A percentile compares a stretch with the other conserved stretches of the same genome.
Evolutionary conservation across 208 protist species (phyloP).

Genomic region (Naegleria fowleri): DNA sequence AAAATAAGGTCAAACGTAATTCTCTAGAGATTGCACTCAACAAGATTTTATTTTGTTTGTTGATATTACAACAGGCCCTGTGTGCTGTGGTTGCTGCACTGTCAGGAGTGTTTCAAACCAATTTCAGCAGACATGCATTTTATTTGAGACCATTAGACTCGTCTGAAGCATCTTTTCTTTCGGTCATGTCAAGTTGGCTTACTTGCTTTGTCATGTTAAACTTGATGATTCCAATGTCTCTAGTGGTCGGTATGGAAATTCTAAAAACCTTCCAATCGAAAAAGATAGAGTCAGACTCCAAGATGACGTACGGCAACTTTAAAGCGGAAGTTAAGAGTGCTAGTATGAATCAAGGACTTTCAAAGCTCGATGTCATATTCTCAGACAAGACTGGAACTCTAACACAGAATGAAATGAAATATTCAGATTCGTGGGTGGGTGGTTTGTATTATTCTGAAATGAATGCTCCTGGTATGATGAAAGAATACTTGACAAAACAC

Average conservation of each 20-base stretch:
- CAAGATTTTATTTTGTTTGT: not conserved
- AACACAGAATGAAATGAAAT: slow-evolving; percentile 81
- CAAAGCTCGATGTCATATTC: slow-evolving; percentile 75
- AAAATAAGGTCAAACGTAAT: slow-evolving; percentile 30
- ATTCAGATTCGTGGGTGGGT: slow-evolving; percentile 60
- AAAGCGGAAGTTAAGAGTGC: not conserved
- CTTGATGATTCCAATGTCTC: slow-evolving; percentile 29
- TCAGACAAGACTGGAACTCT: slow-evolving; percentile 83
- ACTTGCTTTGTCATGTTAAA: slow-evolving; percentile 33
- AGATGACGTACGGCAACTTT: slow-evolving; percentile 14
- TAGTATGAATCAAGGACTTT: slow-evolving; percentile 35
- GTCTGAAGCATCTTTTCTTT: not conserved
- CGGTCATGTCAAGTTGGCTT: not conserved
- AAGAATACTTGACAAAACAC: not conserved
- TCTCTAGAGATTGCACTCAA: slow-evolving; percentile 34
- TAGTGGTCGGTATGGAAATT: slow-evolving; percentile 26
- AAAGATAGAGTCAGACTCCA: not conserved
- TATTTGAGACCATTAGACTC: not conserved
- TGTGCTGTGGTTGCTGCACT: slow-evolving; percentile 22
- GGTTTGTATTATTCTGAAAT: not conserved
- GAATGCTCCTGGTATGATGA: not conserved
- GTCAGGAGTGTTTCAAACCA: slow-evolving; percentile 10
- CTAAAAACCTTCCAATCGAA: slow-evolving; percentile 23
- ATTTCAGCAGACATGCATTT: not conserved
- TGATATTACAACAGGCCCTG: not conserved